These are phyloP conservation scores for Eremothecium cymbalariae DNA, from an alignment of 1,139 yeast genomes.

Conservation along the genomic window DNA sequence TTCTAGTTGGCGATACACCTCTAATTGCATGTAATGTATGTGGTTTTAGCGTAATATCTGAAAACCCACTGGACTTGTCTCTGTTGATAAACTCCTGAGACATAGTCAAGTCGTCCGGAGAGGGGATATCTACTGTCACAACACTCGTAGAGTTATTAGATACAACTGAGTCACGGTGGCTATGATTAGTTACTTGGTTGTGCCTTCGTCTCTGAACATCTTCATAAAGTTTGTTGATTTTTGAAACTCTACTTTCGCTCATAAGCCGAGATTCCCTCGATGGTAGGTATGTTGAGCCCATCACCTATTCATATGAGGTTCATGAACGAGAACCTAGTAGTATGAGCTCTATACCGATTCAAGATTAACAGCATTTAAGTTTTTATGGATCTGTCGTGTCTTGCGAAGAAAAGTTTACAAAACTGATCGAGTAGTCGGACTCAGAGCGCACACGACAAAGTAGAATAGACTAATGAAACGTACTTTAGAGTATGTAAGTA, in stretches of 20 bases:
- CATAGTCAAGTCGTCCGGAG: conserved; percentile 5
- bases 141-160: conserved; percentile 23
- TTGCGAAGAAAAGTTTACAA: no score
- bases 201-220: conserved; percentile 10
- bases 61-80: background rate
- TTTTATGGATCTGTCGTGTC: no score
- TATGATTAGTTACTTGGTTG: conserved; percentile 9
- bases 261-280: conserved; percentile 15
- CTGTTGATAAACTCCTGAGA: background rate
- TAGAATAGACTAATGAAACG: conserved; percentile 1
- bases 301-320: conserved; percentile 14
- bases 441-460: no score
- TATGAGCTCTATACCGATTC: no score
- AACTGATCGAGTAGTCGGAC: no score
- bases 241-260: conserved; percentile 19
- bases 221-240: conserved; percentile 20
- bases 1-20: conserved; percentile 1
- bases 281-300: conserved; percentile 15
- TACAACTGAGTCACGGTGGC: conserved; percentile 18
- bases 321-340: no score
- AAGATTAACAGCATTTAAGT: no score
- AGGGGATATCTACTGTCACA: conserved; percentile 6
- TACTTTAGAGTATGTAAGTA: background rate
- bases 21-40: background rate
- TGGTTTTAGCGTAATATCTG: conserved; percentile 8